These are phyloP conservation scores for Gaillardinia entomophila DNA, from an alignment of 805 yeast species.

Conservation along the genomic window DNA sequence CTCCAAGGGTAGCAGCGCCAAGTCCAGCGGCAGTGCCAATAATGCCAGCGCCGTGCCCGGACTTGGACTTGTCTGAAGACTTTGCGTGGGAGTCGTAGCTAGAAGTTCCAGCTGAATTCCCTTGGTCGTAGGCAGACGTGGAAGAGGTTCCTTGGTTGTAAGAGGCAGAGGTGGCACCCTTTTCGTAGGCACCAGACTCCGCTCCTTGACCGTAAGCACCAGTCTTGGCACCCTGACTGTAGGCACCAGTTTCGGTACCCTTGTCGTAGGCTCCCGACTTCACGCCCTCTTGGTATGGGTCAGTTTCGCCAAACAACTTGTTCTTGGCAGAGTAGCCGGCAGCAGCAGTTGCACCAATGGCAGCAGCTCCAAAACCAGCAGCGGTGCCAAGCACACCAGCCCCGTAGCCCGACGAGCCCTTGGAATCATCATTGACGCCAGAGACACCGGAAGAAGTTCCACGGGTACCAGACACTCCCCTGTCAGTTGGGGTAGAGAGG, in stretches of 20 bases:
- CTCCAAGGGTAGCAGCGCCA: not conserved
- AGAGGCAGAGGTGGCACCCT: conserved; percentile 5
- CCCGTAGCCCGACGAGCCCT: not conserved
- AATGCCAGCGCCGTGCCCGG: conserved; percentile 2
- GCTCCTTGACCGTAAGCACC: conserved; percentile 12
- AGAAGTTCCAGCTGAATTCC: no score
- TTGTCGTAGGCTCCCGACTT: not conserved
- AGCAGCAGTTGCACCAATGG: no score
- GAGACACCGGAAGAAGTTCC: no score
- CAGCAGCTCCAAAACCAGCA: conserved; percentile 1
- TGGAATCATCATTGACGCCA: no score
- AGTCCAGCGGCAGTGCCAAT: conserved; percentile 3
- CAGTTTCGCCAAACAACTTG: no score
- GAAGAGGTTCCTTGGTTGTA: not conserved
- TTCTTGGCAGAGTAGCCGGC: no score
- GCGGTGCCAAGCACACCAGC: not conserved
- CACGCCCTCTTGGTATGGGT: not conserved
- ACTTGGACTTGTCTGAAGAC: no score
- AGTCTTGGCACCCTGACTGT: not conserved
- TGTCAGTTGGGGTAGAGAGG: conserved; percentile 1
- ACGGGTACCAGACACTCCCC: not conserved
- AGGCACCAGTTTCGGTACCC: not conserved
- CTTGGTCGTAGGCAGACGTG: conserved; percentile 1
- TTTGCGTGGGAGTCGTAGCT: no score
- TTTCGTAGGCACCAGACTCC: conserved; percentile 10